phyloP scores from a whole-genome alignment of 768 basidiomycete species.

The Tephrocybe sp. region DNA sequence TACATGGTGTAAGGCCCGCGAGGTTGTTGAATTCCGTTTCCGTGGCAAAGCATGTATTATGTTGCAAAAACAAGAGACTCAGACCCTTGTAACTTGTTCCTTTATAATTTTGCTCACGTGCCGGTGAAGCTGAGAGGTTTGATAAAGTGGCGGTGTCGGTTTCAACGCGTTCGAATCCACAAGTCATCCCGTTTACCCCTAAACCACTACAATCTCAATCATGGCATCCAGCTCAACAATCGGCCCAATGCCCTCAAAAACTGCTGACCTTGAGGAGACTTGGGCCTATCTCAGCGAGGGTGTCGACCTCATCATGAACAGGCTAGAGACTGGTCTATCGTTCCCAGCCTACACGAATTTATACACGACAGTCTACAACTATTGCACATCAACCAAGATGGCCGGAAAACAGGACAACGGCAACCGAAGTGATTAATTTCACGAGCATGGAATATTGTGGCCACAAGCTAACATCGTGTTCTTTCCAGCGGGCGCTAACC shows the following conservation, averaged over 20 bases:
- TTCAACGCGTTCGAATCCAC: constrained; percentile 15
- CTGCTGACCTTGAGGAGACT: constrained; percentile 79
- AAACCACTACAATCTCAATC: not conserved
- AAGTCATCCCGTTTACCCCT: constrained; percentile 2
- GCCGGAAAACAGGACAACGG: constrained; percentile 57
- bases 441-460: constrained; percentile 4
- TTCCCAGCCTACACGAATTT: constrained; percentile 69
- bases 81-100: too few relatives aligned
- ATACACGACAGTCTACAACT: constrained; percentile 96
- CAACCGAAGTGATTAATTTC: constrained; percentile 59
- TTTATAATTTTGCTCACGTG: constrained; percentile 13
- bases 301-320: constrained; percentile 91
- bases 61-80: not conserved
- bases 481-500: constrained; percentile 83
- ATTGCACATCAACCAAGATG: constrained; percentile 91
- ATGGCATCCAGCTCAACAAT: constrained; percentile 13
- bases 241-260: constrained; percentile 57
- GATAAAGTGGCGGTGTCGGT: constrained; percentile 7
- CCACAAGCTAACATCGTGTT: constrained; percentile 6
- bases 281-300: constrained; percentile 83
- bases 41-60: too few relatives aligned
- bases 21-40: too few relatives aligned
- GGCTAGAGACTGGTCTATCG: constrained; percentile 79
- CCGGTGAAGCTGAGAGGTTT: not conserved
- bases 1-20: too few relatives aligned